Evolutionary conservation across 1,139 yeast species (phyloP).

Genomic region (Trichomonascaceae sp.): DNA sequence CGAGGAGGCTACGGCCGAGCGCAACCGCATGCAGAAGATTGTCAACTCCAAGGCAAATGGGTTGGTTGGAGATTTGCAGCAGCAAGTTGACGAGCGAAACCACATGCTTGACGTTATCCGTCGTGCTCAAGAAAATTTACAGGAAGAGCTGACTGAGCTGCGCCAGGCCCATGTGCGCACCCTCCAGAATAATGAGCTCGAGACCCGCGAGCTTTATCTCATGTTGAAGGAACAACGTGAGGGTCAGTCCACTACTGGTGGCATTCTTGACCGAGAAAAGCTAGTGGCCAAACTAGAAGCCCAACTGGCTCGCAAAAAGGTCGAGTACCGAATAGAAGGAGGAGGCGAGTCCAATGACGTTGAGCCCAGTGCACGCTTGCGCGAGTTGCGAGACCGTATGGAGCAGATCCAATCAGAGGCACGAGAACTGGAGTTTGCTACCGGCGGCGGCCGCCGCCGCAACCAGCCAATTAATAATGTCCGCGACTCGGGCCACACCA

Average conservation of each 20-base stretch:
- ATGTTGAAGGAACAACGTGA: constrained; percentile 38
- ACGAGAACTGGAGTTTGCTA: constrained; percentile 74
- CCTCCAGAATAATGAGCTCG: constrained; percentile 77
- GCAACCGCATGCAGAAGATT: constrained; percentile 65
- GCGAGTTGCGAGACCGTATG: constrained; percentile 73
- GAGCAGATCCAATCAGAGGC: constrained; percentile 78
- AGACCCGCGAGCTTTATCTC: constrained; percentile 72
- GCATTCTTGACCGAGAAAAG: constrained; percentile 26
- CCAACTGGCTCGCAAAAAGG: constrained; percentile 49
- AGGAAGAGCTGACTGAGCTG: constrained; percentile 52
- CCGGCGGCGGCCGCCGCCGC: too few species aligned
- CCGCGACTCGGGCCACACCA: neutral
- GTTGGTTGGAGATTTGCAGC: constrained; percentile 52
- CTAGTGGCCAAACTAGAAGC: constrained; percentile 36
- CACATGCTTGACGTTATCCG: constrained; percentile 54
- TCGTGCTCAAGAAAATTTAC: constrained; percentile 50
- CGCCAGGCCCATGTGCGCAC: constrained; percentile 59
- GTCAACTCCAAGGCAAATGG: constrained; percentile 79
- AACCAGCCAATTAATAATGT: too few species aligned
- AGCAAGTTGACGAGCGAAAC: constrained; percentile 64
- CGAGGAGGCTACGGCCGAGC: constrained; percentile 74
- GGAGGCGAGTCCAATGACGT: constrained; percentile 43
- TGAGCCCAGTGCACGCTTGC: constrained; percentile 67
- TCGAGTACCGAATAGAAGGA: constrained; percentile 42
- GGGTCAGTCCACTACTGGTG: constrained; percentile 21